These are phyloP conservation scores for Nidula niveotomentosa DNA, from an alignment of 1,284 basidiomycete species.

Conservation along the genomic window DNA sequence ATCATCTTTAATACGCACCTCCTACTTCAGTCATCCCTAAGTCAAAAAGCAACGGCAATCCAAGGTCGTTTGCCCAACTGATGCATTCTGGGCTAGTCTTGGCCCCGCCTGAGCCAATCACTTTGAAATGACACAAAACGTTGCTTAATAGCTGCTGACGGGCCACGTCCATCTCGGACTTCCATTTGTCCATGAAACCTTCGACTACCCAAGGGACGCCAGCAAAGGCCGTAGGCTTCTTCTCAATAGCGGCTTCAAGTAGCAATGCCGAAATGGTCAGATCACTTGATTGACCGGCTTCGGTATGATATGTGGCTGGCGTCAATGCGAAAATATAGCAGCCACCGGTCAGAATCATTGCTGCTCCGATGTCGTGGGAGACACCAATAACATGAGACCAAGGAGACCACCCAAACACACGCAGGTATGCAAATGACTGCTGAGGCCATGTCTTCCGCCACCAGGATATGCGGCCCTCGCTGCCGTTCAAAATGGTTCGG, in stretches of 20 bases:
- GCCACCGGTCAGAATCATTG: slow-evolving; percentile 23
- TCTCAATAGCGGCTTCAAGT: slow-evolving; percentile 17
- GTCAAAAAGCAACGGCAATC: too few relatives aligned
- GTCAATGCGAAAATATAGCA: slow-evolving; percentile 29
- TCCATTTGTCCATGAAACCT: too few relatives aligned
- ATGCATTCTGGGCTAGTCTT: too few relatives aligned
- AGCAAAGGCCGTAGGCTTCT: slow-evolving; percentile 2
- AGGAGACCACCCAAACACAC: slow-evolving; percentile 31
- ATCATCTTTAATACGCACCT: too few relatives aligned
- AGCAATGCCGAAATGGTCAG: slow-evolving; percentile 20
- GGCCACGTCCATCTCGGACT: too few relatives aligned
- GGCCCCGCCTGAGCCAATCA: too few relatives aligned
- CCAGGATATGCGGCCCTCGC: slow-evolving; percentile 19
- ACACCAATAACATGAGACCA: slow-evolving; percentile 30
- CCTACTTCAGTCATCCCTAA: too few relatives aligned
- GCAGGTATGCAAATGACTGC: slow-evolving; percentile 20
- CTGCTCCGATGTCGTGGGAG: slow-evolving; percentile 24
- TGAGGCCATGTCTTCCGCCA: slow-evolving; percentile 23
- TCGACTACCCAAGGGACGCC: too few relatives aligned
- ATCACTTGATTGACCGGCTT: slow-evolving; percentile 9
- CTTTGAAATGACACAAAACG: too few relatives aligned
- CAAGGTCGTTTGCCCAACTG: too few relatives aligned
- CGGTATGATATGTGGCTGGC: slow-evolving; percentile 24
- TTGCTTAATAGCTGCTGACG: too few relatives aligned
- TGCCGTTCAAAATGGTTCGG: slow-evolving; percentile 20